These are phyloP conservation scores for Volvox carteri DNA, from an alignment of 163 green algal species.

Conservation along the genomic window DNA sequence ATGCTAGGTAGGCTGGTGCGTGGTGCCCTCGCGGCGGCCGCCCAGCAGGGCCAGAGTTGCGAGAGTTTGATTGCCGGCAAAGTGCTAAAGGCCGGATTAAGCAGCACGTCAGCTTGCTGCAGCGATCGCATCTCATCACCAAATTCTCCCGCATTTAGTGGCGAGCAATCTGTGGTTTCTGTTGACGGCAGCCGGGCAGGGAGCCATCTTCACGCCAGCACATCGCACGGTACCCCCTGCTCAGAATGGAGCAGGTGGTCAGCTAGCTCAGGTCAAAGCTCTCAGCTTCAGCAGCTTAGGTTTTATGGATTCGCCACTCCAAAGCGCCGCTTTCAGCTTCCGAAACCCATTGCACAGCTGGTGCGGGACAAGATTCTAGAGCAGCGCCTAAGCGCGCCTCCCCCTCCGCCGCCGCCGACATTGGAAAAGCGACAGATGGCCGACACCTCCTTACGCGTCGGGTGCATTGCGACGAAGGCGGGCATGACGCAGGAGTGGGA, in stretches of 20 bases:
- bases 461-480: constrained; percentile 93
- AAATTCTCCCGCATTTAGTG: not conserved
- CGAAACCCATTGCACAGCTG: constrained; percentile 19
- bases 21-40: not conserved
- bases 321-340: constrained; percentile 43
- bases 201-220: constrained; percentile 35
- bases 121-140: not conserved
- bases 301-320: constrained; percentile 2
- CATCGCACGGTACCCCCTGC: not conserved
- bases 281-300: constrained; percentile 36
- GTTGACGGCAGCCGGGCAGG: not conserved
- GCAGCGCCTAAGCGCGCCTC: not conserved
- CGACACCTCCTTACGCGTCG: constrained; percentile 73
- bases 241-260: not conserved
- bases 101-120: not conserved
- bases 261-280: not conserved
- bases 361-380: constrained; percentile 23
- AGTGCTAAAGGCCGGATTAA: not conserved
- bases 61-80: constrained; percentile 33
- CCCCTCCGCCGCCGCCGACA: not conserved
- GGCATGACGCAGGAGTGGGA: constrained; percentile 99
- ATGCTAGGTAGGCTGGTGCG: constrained; percentile 21
- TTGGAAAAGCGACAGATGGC: constrained; percentile 54
- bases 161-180: not conserved
- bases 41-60: constrained; percentile 8